Evolutionary conservation across 23 red algal species (phyloP).

Genomic region (Gracilariopsis chorda): DNA sequence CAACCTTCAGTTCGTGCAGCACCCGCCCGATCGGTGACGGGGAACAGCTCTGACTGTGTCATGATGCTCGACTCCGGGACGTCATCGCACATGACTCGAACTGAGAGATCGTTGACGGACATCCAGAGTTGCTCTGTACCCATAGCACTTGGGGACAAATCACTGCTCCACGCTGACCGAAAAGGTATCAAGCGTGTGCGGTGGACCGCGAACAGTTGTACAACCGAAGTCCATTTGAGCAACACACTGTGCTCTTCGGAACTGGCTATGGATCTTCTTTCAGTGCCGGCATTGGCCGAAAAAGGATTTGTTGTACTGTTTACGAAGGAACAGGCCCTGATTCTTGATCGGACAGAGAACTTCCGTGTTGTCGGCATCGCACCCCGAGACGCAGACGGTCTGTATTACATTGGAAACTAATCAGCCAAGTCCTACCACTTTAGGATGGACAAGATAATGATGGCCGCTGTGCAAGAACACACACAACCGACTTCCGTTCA

Average conservation of each 20-base stretch:
- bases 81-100: background rate
- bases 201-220: background rate
- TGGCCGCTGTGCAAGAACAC: background rate
- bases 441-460: background rate
- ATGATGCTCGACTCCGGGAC: conserved; percentile 8
- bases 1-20: background rate
- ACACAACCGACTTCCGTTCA: background rate
- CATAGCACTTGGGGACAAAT: background rate
- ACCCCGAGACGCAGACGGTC: background rate
- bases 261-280: conserved; percentile 8
- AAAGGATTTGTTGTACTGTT: background rate
- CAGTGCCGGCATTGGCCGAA: background rate
- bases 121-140: background rate
- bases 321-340: background rate
- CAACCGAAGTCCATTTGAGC: background rate
- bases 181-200: background rate
- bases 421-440: background rate
- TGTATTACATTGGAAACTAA: background rate
- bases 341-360: background rate
- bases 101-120: background rate
- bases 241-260: background rate
- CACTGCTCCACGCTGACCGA: background rate
- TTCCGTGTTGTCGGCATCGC: background rate
- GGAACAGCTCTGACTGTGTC: background rate
- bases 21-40: background rate